Evolutionary conservation across 1,284 basidiomycete genomes (phyloP).

Genomic region (Sanguinoderma infundibulare): DNA sequence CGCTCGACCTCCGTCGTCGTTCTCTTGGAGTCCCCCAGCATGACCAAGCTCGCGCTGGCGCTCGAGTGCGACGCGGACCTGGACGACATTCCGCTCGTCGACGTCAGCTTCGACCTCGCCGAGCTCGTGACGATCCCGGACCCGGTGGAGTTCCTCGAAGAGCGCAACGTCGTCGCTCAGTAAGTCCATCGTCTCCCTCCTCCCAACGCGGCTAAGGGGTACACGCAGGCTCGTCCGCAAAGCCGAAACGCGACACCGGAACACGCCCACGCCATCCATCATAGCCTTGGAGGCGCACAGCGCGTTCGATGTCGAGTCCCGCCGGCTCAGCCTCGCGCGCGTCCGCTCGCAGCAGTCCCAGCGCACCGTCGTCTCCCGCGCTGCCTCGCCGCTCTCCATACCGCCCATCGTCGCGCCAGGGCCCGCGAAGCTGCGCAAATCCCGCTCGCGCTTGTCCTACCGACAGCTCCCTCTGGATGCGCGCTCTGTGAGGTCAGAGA

Average conservation of each 20-base stretch:
- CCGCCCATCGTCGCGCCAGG: background rate
- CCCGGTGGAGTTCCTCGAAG: slow-evolving; percentile 8
- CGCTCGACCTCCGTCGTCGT: slow-evolving; percentile 2
- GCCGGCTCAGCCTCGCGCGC: slow-evolving; percentile 6
- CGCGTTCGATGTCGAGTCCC: background rate
- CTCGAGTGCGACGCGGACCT: background rate
- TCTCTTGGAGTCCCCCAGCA: background rate
- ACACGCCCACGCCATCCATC: slow-evolving; percentile 6
- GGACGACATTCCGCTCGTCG: slow-evolving; percentile 10
- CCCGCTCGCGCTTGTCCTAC: background rate
- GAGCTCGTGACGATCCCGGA: slow-evolving; percentile 6
- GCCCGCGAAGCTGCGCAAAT: slow-evolving; percentile 1
- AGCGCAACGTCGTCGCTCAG: slow-evolving; percentile 12
- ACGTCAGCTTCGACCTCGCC: slow-evolving; percentile 7
- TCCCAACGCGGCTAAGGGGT: background rate
- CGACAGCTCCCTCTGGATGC: background rate
- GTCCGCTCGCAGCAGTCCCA: slow-evolving; percentile 7
- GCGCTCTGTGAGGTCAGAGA: background rate
- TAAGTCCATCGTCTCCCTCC: background rate
- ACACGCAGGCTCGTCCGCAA: slow-evolving; percentile 10
- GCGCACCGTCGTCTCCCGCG: background rate
- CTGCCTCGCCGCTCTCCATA: background rate
- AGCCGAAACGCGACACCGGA: slow-evolving; percentile 8
- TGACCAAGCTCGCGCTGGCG: slow-evolving; percentile 2
- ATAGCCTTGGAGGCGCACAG: background rate